A percentile compares a stretch with the other conserved stretches of the same genome.
These are phyloP conservation scores for Cunninghamia lanceolata DNA, from an alignment of 75 land plant genomes.

Conservation along the genomic window DNA sequence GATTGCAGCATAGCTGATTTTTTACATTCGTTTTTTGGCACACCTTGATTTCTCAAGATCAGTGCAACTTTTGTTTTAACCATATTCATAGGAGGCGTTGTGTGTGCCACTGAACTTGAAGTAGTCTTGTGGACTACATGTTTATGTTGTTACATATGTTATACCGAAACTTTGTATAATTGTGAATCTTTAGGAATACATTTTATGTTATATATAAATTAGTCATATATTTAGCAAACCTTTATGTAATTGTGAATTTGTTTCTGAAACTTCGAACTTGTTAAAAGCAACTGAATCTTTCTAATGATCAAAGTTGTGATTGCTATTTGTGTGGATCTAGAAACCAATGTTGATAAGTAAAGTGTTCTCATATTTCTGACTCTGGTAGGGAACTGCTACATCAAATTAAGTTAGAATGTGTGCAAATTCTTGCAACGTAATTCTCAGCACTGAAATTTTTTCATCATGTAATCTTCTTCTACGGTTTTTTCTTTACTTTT, in stretches of 20 bases:
- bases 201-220: background rate
- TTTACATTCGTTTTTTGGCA: background rate
- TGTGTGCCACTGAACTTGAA: background rate
- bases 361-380: background rate
- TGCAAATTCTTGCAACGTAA: background rate
- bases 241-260: background rate
- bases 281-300: background rate
- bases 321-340: background rate
- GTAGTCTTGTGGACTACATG: conserved; percentile 9
- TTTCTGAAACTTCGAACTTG: too few relatives aligned
- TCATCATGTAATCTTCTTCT: background rate
- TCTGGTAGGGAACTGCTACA: background rate
- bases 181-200: background rate
- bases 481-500: background rate
- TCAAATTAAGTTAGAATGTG: background rate
- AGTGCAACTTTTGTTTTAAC: background rate
- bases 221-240: background rate
- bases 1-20: conserved; percentile 9
- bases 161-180: background rate
- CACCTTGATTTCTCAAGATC: background rate
- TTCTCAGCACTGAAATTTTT: background rate
- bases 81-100: background rate
- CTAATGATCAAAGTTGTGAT: background rate
- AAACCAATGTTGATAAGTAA: background rate
- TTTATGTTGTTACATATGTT: conserved; percentile 6